Conservation (phyloP, 2,329 filamentous ascomycete genomes). For the Colletotrichum sojae region DNA sequence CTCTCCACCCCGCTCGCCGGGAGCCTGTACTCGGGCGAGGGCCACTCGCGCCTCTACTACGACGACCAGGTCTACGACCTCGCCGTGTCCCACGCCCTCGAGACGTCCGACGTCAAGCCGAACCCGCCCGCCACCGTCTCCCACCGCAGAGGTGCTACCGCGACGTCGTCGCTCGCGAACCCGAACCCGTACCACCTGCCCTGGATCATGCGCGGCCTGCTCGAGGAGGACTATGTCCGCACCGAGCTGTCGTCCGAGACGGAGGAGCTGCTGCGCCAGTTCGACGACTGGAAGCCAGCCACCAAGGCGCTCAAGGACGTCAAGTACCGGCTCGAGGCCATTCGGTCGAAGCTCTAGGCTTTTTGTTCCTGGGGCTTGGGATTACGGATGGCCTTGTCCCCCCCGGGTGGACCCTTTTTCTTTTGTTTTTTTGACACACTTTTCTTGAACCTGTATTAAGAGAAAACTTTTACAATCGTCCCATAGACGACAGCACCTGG, state of each 20-base stretch:
- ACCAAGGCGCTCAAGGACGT: slow-evolving; percentile 96
- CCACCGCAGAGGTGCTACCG: slow-evolving; percentile 38
- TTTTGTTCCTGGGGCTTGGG: no score
- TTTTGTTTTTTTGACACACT: not conserved
- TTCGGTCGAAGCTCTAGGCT: slow-evolving; percentile 82
- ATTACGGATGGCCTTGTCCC: not conserved
- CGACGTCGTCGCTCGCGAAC: slow-evolving; percentile 55
- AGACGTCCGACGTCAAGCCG: slow-evolving; percentile 72
- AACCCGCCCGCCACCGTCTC: slow-evolving; percentile 45
- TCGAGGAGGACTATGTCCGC: slow-evolving; percentile 93
- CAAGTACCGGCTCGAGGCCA: slow-evolving; percentile 92
- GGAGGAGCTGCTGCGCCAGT: slow-evolving; percentile 83
- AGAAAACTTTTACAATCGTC: not conserved
- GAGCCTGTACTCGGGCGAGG: slow-evolving; percentile 91
- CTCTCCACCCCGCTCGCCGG: slow-evolving; percentile 90
- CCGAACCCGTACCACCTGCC: slow-evolving; percentile 92
- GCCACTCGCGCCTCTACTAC: slow-evolving; percentile 93
- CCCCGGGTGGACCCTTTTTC: not conserved
- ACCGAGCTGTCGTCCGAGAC: slow-evolving; percentile 84
- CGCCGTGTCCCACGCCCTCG: slow-evolving; percentile 79
- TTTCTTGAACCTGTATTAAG: not conserved
- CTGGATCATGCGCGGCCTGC: slow-evolving; percentile 93
- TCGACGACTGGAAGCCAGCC: slow-evolving; percentile 92
- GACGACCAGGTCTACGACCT: slow-evolving; percentile 88
- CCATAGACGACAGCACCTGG: not conserved